A percentile compares a stretch with the other conserved stretches of the same genome.
Conservation (phyloP, 1,284 basidiomycete species). For the Polyporus tsugae region DNA sequence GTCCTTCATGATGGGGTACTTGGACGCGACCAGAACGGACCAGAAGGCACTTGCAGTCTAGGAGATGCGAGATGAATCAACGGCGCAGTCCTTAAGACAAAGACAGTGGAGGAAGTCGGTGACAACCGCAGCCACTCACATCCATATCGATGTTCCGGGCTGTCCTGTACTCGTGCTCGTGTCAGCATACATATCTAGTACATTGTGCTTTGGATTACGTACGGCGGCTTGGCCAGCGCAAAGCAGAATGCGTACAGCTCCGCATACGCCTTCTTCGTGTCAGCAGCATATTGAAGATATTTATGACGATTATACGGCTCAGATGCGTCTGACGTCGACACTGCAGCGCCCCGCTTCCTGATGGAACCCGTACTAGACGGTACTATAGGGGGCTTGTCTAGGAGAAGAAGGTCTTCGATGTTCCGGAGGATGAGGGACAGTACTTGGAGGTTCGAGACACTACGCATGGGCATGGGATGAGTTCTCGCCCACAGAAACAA, state of each 20-base stretch:
- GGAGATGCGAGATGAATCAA: neutral
- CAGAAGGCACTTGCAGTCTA: constrained; percentile 78
- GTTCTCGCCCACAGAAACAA: neutral
- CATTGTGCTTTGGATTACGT: constrained; percentile 13
- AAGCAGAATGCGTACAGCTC: constrained; percentile 78
- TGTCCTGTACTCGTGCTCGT: constrained; percentile 10
- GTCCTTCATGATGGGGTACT: constrained; percentile 69
- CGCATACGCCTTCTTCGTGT: constrained; percentile 61
- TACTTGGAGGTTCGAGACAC: constrained; percentile 63
- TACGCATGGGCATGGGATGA: constrained; percentile 37
- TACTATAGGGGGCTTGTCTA: constrained; percentile 49
- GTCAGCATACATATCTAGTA: neutral
- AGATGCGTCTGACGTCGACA: constrained; percentile 8
- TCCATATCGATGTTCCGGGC: constrained; percentile 83
- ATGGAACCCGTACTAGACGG: constrained; percentile 32
- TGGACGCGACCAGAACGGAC: constrained; percentile 71
- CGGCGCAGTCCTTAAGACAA: neutral
- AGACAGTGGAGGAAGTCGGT: neutral
- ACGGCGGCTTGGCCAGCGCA: constrained; percentile 71
- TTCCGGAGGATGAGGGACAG: constrained; percentile 63
- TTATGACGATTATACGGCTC: constrained; percentile 61
- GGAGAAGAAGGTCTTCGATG: constrained; percentile 67
- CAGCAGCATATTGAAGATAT: constrained; percentile 58
- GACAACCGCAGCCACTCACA: constrained; percentile 47
- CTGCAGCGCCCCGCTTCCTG: constrained; percentile 46